Evolutionary conservation across 148 eudicot genomes (phyloP).

Genomic region (Silene latifolia): DNA sequence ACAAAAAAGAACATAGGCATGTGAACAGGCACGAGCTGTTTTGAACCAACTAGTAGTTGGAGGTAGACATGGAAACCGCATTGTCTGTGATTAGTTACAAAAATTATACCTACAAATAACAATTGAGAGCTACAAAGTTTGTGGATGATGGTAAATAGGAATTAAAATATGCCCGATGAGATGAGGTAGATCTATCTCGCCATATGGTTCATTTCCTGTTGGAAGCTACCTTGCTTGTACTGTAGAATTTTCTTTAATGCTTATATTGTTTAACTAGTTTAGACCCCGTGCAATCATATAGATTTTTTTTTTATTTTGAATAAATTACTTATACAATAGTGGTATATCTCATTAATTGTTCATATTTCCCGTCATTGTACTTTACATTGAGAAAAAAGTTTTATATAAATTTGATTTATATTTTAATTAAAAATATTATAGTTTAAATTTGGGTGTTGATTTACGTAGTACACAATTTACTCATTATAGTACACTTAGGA

Average conservation of each 20-base stretch:
- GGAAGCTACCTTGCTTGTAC: not conserved
- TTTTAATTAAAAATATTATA: no score
- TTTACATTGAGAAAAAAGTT: no score
- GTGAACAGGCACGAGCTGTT: not conserved
- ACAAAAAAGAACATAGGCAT: not conserved
- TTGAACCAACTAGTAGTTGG: not conserved
- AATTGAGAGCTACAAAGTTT: not conserved
- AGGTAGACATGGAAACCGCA: not conserved
- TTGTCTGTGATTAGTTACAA: not conserved
- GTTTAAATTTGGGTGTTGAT: no score
- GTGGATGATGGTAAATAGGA: not conserved
- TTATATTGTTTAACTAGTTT: not conserved
- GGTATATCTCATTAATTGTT: no score
- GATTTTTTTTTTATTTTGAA: no score
- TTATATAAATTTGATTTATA: no score
- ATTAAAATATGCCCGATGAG: not conserved
- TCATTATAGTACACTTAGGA: no score
- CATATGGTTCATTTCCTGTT: conserved; percentile 5
- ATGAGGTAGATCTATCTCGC: not conserved
- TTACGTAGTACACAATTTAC: no score
- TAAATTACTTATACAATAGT: no score
- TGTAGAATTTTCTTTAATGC: conserved; percentile 4
- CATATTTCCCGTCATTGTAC: no score
- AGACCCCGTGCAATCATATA: no score
- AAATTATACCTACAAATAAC: not conserved